phyloP scores from a whole-genome alignment of 2,329 filamentous ascomycete genomes.

The Colletotrichum lini region DNA sequence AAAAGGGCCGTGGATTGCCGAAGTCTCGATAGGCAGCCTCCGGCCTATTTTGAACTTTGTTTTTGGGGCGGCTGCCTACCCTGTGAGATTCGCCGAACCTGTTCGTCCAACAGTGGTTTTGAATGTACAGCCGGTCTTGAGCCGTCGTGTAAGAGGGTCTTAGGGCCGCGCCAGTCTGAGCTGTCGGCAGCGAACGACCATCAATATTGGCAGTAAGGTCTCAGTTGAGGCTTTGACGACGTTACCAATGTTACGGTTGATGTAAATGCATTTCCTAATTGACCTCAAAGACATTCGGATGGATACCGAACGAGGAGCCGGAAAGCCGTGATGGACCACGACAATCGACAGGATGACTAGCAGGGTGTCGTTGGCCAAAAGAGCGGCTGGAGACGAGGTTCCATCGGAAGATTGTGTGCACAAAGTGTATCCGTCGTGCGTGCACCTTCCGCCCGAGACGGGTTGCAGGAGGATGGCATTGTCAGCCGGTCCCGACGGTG shows the following conservation, averaged over 20 bases:
- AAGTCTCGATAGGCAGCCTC: neutral
- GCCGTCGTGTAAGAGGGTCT: neutral
- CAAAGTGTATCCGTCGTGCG: neutral
- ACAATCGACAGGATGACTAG: neutral
- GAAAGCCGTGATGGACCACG: neutral
- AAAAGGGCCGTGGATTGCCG: neutral
- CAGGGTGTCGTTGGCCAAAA: neutral
- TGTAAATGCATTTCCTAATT: neutral
- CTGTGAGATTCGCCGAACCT: neutral
- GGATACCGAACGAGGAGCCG: neutral
- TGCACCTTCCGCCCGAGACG: neutral
- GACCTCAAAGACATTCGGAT: neutral
- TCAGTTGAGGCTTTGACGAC: neutral
- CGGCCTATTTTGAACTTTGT: slow-evolving; percentile 1
- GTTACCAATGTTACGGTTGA: neutral
- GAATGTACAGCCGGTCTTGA: neutral
- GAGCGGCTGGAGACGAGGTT: neutral
- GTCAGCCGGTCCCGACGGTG: slow-evolving; percentile 4
- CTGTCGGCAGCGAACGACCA: neutral
- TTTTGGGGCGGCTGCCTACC: neutral
- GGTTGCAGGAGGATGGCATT: slow-evolving; percentile 1
- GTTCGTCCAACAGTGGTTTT: neutral
- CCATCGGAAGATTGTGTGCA: neutral
- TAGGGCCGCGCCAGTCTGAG: neutral
- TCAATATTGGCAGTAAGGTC: neutral